Base-by-base conservation (phyloP, 805 yeast genomes). In the Lipomyces sp. region DNA sequence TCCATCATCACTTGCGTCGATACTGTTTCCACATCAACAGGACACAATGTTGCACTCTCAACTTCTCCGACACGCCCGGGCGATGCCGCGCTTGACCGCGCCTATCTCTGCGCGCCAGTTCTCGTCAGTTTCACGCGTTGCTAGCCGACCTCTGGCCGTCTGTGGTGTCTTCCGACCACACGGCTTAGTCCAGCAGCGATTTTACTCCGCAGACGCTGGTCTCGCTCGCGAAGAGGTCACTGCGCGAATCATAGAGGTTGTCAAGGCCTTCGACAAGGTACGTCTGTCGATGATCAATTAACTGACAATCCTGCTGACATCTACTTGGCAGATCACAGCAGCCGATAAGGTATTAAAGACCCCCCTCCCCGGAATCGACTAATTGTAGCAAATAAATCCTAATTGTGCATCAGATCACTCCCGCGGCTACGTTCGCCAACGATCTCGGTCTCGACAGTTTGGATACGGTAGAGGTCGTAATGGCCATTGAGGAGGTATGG, bases 401-500 rank as follows among this genome's bases (percentile, higher is more conserved):
- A 54, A 57, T 54, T 51, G 42, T 33, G 34, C 59, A 53, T 24
- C 59, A 79, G 75, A 74, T 82, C 64, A 75, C 80, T 13, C 74
- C 81, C 51, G 74, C 76, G 63, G 77, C 83, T 51, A 73, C 78
- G 45, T 77, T 82, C 71, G 74, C 79, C 59, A 75, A 75, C 62
- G 96, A 90, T 75, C 84, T 90, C 73, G 94, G 93, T n/a, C 85
- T 90, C 77, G 99, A 94, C 80, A 90, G 97, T 8, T 84, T 94
- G 72, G 99, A 94, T 76, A 90, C 95, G 70, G 97, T 94, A 69
- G 99, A 94, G 82, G 93, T 95, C 64, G 85, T 95, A 74, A 97
- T 95, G 79, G 97, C 97, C 65, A 88, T 94, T 75, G 99, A 94
- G 83, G 97, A 93, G 83, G 93, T 61, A 59, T 15, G 51, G 3